Evolutionary conservation across 208 protist genomes (phyloP), one percentile per base, ranked within the genome.

Genomic region (Wallacemonas sp.): DNA sequence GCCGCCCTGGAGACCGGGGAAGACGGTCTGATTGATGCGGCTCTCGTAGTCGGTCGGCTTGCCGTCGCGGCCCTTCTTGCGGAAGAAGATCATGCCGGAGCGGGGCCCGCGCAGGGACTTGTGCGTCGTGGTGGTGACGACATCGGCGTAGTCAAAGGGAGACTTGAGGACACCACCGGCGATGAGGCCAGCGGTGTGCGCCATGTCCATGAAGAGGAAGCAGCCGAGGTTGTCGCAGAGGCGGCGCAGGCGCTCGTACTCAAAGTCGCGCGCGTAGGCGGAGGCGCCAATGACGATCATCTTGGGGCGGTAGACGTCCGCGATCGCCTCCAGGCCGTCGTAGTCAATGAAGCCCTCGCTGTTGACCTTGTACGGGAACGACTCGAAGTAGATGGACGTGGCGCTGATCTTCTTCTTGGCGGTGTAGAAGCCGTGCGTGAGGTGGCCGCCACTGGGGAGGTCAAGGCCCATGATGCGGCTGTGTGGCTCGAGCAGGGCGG

Each of bases 51-150:
- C 91, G 41, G 93, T 94, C 14, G 82, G 60, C 54, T 76, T 85
- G 14, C 83, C 89, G 33, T 83, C 62, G 21, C 77, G 65, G 61
- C 81, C 78, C 52, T 90, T 94, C 68, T 97, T 97, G 36, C 96
- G 80, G 90, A 83, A 99, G 79, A 99, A 99, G 76, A 99, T 99
- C 58, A 99, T 85, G 57, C 98, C 98, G 27, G 97, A 82, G 52
- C 98, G 90, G 23, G 99, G 98, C n/a, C 98, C 98, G 63, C 99
- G 92, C 1, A 99, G 86, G 24, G 98, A 98, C 91, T 99, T 99
- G 94, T 99, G 99, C 27, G 99, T 99, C 27, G 99, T 99, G n/a
- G 98, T 99, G n/a, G 98, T 99, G 32, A 99, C 99, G 33, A 99
- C 78, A 82, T 99, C 98, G 39, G 87, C 97, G 73, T 90, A 92